Percentiles rank a stretch among this genome's conserved stretches.
These are phyloP conservation scores for Phytophthora vignae DNA, from an alignment of 352 stramenopile genomes.

Conservation along the genomic window DNA sequence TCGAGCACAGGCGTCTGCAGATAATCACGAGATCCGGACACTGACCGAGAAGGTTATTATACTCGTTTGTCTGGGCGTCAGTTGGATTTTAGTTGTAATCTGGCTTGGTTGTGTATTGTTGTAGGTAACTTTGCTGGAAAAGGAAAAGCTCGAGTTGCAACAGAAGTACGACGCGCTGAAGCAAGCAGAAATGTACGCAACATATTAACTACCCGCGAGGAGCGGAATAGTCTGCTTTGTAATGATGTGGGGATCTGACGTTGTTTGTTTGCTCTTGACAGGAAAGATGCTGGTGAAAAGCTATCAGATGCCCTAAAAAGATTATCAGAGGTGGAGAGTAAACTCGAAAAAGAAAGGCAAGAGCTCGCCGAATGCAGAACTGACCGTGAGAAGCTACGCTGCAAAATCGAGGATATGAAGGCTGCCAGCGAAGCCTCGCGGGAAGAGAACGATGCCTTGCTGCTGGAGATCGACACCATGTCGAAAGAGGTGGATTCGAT, in stretches of 20 bases:
- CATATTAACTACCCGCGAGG: not conserved
- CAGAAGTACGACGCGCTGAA: slow-evolving; percentile 47
- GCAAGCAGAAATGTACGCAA: slow-evolving; percentile 40
- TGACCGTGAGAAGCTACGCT: slow-evolving; percentile 43
- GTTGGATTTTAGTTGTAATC: not conserved
- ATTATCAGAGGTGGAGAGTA: slow-evolving; percentile 44
- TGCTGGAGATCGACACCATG: slow-evolving; percentile 79
- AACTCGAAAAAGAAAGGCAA: slow-evolving; percentile 45
- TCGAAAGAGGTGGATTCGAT: slow-evolving; percentile 64
- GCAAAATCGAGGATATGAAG: slow-evolving; percentile 60
- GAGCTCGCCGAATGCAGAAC: slow-evolving; percentile 36
- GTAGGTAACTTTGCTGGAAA: slow-evolving; percentile 47
- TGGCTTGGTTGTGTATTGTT: slow-evolving; percentile 3
- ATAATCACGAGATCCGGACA: slow-evolving; percentile 45
- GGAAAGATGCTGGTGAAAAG: slow-evolving; percentile 47
- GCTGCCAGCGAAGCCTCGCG: slow-evolving; percentile 57
- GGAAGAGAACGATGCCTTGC: slow-evolving; percentile 81
- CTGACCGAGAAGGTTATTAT: slow-evolving; percentile 51
- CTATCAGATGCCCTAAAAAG: slow-evolving; percentile 37
- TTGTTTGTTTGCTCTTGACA: slow-evolving; percentile 20
- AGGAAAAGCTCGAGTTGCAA: slow-evolving; percentile 48
- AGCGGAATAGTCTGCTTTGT: no score
- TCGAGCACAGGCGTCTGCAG: slow-evolving; percentile 30
- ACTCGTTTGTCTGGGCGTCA: not conserved
- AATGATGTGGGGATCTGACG: slow-evolving; percentile 8